Evolutionary conservation across 495 filamentous ascomycete genomes (phyloP).

Genomic region (Podospora didyma): DNA sequence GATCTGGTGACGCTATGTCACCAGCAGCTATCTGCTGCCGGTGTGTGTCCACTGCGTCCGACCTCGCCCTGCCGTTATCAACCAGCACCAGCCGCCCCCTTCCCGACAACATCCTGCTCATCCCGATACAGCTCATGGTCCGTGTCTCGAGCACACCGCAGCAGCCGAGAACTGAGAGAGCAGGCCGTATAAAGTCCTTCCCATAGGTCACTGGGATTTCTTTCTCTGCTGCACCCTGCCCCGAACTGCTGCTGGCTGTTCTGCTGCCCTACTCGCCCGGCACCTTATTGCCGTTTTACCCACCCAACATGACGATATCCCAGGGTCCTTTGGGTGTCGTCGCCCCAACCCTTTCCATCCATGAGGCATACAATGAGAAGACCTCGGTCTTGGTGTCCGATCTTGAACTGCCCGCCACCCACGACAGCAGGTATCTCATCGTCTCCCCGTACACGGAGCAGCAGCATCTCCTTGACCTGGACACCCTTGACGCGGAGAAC

Average conservation of each 20-base stretch:
- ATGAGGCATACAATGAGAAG: constrained; percentile 5
- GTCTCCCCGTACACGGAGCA: constrained; percentile 69
- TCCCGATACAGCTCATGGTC: background rate
- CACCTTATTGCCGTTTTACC: background rate
- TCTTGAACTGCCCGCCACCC: background rate
- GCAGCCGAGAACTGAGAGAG: background rate
- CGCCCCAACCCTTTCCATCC: constrained; percentile 4
- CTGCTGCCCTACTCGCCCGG: background rate
- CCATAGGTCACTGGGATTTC: background rate
- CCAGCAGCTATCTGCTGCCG: constrained; percentile 5
- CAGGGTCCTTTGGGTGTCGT: constrained; percentile 10
- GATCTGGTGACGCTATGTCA: constrained; percentile 24
- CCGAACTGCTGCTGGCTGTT: background rate
- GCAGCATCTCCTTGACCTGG: constrained; percentile 68
- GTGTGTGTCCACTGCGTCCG: constrained; percentile 7
- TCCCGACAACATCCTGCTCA: background rate
- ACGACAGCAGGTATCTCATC: constrained; percentile 44
- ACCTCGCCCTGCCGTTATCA: constrained; percentile 4
- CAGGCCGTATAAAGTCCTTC: background rate
- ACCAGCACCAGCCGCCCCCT: background rate
- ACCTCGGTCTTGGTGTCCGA: constrained; percentile 4
- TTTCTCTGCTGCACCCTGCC: background rate
- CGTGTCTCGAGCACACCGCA: background rate
- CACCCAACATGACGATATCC: constrained; percentile 15
- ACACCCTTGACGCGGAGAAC: constrained; percentile 56